phyloP scores from a whole-genome alignment of 257 asterid genomes.

The Fraxinus quadrangulata region DNA sequence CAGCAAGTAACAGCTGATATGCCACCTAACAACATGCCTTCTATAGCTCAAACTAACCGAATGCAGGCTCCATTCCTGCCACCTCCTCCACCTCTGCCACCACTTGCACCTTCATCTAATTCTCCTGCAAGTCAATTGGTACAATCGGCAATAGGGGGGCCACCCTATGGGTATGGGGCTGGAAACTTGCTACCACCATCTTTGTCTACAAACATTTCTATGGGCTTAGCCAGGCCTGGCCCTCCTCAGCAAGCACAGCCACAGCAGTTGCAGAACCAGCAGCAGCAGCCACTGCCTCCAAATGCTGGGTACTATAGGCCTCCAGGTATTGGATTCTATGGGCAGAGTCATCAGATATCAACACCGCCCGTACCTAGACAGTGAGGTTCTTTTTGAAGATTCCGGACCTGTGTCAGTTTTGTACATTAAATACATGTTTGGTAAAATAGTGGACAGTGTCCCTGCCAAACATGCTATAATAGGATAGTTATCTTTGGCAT shows the following conservation, averaged over 20 bases:
- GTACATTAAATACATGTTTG: constrained; percentile 42
- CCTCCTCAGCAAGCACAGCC: constrained; percentile 37
- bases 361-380: constrained; percentile 83
- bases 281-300: constrained; percentile 39
- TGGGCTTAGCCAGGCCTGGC: constrained; percentile 56
- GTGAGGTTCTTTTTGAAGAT: constrained; percentile 38
- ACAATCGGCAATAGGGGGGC: constrained; percentile 47
- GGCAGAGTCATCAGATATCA: constrained; percentile 78
- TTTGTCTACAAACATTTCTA: constrained; percentile 36
- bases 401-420: constrained; percentile 36
- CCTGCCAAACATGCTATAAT: neutral
- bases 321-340: constrained; percentile 77
- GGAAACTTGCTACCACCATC: constrained; percentile 50
- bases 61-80: constrained; percentile 36
- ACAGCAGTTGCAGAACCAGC: constrained; percentile 34
- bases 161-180: constrained; percentile 60
- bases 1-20: constrained; percentile 46
- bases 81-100: constrained; percentile 44
- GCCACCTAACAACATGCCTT: constrained; percentile 44
- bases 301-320: constrained; percentile 72
- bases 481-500: neutral
- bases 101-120: constrained; percentile 37
- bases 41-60: constrained; percentile 38
- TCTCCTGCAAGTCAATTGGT: constrained; percentile 49
- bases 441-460: neutral